Conservation (phyloP, 75 land plant genomes). For the Larix kaempferi region DNA sequence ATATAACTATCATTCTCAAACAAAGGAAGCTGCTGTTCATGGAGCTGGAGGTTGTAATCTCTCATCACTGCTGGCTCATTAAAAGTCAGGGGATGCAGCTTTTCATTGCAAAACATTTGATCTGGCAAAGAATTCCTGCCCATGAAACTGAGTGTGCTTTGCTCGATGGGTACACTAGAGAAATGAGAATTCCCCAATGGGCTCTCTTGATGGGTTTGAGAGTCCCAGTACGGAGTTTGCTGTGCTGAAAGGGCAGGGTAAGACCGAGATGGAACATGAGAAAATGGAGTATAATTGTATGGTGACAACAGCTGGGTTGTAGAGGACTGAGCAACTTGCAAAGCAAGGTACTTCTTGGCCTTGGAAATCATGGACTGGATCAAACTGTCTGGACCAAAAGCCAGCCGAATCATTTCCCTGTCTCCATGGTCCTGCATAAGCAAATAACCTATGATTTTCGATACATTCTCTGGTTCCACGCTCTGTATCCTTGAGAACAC, state of each 20-base stretch:
- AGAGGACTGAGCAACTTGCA: conserved; percentile 12
- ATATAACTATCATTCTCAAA: conserved; percentile 7
- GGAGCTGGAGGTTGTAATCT: conserved; percentile 2
- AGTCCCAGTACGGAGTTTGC: conserved; percentile 24
- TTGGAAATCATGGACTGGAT: conserved; percentile 10
- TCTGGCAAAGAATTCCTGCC: conserved; percentile 12
- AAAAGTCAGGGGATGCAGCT: conserved; percentile 3
- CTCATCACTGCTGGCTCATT: not conserved
- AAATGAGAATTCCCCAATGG: conserved; percentile 11
- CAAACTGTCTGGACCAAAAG: conserved; percentile 68
- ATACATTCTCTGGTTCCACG: conserved; percentile 81
- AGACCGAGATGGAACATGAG: conserved; percentile 13
- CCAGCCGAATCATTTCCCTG: conserved; percentile 86
- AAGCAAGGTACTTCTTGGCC: conserved; percentile 53
- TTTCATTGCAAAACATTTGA: conserved; percentile 18
- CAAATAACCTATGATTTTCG: conserved; percentile 90
- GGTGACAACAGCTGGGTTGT: conserved; percentile 6
- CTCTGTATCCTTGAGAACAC: conserved; percentile 78
- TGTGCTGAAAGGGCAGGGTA: conserved; percentile 18
- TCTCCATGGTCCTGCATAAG: conserved; percentile 91
- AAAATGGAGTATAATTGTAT: conserved; percentile 14
- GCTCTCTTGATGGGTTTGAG: conserved; percentile 18
- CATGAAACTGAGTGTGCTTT: conserved; percentile 9
- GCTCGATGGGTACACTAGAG: not conserved
- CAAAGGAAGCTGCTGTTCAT: conserved; percentile 11